A percentile compares a stretch with the other conserved stretches of the same genome.
Evolutionary conservation across 2,329 filamentous ascomycete genomes (phyloP).

Genomic region (Ceratocystis ficicola): DNA sequence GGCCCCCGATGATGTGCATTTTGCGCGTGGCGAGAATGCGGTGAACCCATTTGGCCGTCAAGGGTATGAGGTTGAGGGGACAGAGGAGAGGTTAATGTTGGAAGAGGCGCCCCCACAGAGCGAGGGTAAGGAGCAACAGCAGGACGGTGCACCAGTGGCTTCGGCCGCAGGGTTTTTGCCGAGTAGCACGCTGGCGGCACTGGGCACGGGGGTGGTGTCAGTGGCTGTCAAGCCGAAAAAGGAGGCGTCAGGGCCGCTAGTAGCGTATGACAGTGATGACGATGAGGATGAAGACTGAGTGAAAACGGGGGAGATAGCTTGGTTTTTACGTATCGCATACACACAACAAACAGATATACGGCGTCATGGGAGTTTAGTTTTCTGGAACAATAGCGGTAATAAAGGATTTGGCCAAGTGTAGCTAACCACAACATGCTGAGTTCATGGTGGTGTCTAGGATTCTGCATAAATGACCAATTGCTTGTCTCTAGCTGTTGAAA

Average conservation of each 20-base stretch:
- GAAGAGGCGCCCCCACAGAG: constrained; percentile 40
- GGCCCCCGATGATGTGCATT: constrained; percentile 88
- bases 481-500: constrained; percentile 56
- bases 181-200: constrained; percentile 64
- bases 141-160: constrained; percentile 25
- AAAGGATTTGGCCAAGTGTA: neutral
- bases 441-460: constrained; percentile 24
- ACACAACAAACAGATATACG: constrained; percentile 13
- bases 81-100: constrained; percentile 43
- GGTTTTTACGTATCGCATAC: constrained; percentile 21
- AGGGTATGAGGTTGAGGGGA: constrained; percentile 50
- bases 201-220: constrained; percentile 48
- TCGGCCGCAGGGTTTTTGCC: constrained; percentile 60
- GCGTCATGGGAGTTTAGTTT: constrained; percentile 19
- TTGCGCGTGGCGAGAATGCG: constrained; percentile 61
- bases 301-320: constrained; percentile 3
- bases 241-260: constrained; percentile 55
- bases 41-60: constrained; percentile 47
- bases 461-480: neutral
- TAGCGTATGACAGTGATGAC: constrained; percentile 72
- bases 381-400: neutral
- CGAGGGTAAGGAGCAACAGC: constrained; percentile 31
- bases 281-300: constrained; percentile 24
- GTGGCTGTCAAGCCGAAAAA: constrained; percentile 44
- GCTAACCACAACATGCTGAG: constrained; percentile 25